Evolutionary conservation across 768 basidiomycete genomes (phyloP), one percentile per base, ranked within the genome.

Genomic region (Leccinum variicolor): DNA sequence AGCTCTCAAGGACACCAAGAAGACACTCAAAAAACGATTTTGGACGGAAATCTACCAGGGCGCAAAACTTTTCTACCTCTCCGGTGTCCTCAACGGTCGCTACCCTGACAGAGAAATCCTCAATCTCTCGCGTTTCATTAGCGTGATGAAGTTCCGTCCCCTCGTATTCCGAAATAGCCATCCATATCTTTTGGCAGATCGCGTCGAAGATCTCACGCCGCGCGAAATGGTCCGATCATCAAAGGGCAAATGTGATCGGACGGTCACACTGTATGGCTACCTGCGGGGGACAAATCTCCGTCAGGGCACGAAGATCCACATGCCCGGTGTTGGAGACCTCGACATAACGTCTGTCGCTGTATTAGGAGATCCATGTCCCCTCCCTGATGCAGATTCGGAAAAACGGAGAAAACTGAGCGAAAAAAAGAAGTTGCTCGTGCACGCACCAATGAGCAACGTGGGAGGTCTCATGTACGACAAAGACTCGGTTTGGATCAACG

Each of bases 31-130:
- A 75, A 97, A 93, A 69, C 91, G 97, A 10, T 99, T 99, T 77
- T 99, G 97, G 97, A 93, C 95, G 0, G 97, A 99, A 74, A 98
- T 99, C 13, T 98, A 98, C 72, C 91, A 94, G 66, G 97, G 97
- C 51, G 96, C 97, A 29, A 99, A 99, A 72, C 85, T 99, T 8
- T 98, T 98, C 76, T 98, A 97, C 72, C 86, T 98, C 52, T 94
- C 92, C 3, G 97, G 96, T 17, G 92, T 98, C 31, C 82, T 98
- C 65, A 98, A 98, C 65, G 97, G 97, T 19, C 91, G 95, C 41
- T 98, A 98, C 72, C 95, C 97, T 29, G 97, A 99, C 73, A 86
- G 84, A 19, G 97, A 99, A 76, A 94, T 98, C 64, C 83, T 94
- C 66, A 97, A 98, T 70, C 87, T 99, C 58, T 90, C 90, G 23